phyloP scores from a whole-genome alignment of 495 filamentous ascomycete species.

The Penicillium soppii region DNA sequence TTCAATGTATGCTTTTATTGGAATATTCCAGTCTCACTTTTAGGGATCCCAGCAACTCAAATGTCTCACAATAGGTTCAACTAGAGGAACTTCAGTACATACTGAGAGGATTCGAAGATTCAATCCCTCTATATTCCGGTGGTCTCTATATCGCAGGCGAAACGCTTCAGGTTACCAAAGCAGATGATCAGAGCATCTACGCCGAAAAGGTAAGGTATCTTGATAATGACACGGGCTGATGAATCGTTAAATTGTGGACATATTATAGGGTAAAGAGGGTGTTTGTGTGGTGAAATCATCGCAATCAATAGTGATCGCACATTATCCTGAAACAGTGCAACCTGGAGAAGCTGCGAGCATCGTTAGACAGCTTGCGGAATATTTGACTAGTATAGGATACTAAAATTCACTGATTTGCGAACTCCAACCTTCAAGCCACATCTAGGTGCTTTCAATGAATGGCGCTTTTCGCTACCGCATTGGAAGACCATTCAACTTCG shows the following conservation, averaged over 20 bases:
- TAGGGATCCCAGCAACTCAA: too few relatives aligned
- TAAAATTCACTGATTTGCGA: not conserved
- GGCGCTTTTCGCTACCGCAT: too few relatives aligned
- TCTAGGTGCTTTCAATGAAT: too few relatives aligned
- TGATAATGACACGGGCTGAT: not conserved
- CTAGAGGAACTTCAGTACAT: not conserved
- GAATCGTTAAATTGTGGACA: not conserved
- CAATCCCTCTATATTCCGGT: not conserved
- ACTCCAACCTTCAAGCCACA: not conserved
- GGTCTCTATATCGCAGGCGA: not conserved
- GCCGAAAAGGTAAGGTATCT: not conserved
- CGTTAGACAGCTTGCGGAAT: not conserved
- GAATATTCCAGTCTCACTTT: too few relatives aligned
- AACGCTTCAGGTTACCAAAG: not conserved
- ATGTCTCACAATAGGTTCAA: not conserved
- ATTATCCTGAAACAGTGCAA: not conserved
- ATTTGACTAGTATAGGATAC: not conserved
- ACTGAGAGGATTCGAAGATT: not conserved
- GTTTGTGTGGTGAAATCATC: not conserved
- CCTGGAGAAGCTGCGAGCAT: not conserved
- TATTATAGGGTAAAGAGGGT: not conserved
- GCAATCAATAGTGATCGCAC: not conserved
- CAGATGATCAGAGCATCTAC: not conserved
- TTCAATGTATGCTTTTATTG: not conserved
- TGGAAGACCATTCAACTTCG: too few relatives aligned